Evolutionary conservation across 306 rosid genomes (phyloP), one percentile per base, ranked within the genome.

Genomic region (Luffa aegyptiaca): DNA sequence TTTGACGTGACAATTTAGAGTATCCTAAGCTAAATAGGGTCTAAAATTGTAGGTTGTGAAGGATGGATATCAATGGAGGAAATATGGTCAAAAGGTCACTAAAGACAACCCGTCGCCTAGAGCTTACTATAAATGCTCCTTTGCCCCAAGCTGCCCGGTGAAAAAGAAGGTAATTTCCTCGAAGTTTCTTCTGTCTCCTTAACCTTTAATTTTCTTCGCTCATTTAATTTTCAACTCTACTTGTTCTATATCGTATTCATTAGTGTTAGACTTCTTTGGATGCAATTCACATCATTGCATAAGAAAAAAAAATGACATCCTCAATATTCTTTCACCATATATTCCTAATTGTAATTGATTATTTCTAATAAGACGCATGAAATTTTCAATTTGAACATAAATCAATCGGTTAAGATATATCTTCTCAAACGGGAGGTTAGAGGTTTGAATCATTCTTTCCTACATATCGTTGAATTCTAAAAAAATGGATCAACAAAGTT

Each of bases 61-160:
- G 45, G 96, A 91, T 61, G 96, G 96, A 20, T 91, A 92, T 72
- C 92, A 91, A 55, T 91, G 96, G 96, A 88, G 96, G 64, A 91
- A 91, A 83, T 91, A 91, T 70, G 96, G 96, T n/a, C 96, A 91
- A 63, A 91, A 91, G 84, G 87, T 89, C 84, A 87, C 96, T 0
- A 89, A 85, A 71, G 90, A 90, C 63, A 91, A 88, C 79, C 93
- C 93, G n/a, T 86, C 89, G 55, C 96, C 96, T 37, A 90, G 96
- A 46, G 93, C 90, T 26, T 91, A 91, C 77, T 91, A 86, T 78
- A 92, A 92, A 76, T 91, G 96, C 84, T 88, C 90, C n/a, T 88
- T 91, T 92, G 88, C 87, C 5, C 81, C 48, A 2, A 90, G 86
- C 36, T 91, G 96, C 70, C 90, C 92, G 1, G 93, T 91, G 4